These are phyloP conservation scores for Trichomonascaceae sp. DNA, from an alignment of 1,139 yeast genomes.

Conservation along the genomic window DNA sequence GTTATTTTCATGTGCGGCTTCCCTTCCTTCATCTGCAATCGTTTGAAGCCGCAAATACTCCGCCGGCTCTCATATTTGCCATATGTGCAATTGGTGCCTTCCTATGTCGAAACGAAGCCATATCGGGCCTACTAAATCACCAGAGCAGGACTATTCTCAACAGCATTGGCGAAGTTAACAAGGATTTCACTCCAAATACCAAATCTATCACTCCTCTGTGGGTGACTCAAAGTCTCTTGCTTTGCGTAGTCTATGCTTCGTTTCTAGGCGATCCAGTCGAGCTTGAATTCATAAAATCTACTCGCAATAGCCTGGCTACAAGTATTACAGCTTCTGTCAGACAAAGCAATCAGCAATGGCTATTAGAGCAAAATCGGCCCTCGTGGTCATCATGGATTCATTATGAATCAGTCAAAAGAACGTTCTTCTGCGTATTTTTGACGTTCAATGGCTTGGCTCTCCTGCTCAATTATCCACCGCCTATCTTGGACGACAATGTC, in stretches of 20 bases:
- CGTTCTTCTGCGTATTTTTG: slow-evolving; percentile 29
- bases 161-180: slow-evolving; percentile 20
- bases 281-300: slow-evolving; percentile 26
- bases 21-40: slow-evolving; percentile 33
- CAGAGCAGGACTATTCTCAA: slow-evolving; percentile 24
- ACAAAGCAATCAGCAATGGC: slow-evolving; percentile 3
- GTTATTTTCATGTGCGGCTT: slow-evolving; percentile 31
- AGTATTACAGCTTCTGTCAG: slow-evolving; percentile 18
- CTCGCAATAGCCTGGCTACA: slow-evolving; percentile 23
- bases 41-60: slow-evolving; percentile 27
- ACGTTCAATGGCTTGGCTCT: slow-evolving; percentile 29
- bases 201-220: slow-evolving; percentile 20
- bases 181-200: slow-evolving; percentile 22
- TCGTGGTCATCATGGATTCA: slow-evolving; percentile 28
- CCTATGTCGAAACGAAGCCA: slow-evolving; percentile 26
- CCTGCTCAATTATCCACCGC: slow-evolving; percentile 28
- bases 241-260: slow-evolving; percentile 28
- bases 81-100: slow-evolving; percentile 34
- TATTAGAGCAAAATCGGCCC: not conserved
- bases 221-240: slow-evolving; percentile 29
- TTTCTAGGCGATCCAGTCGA: slow-evolving; percentile 32
- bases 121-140: slow-evolving; percentile 27
- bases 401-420: slow-evolving; percentile 29
- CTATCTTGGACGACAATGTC: slow-evolving; percentile 21
- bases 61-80: slow-evolving; percentile 31